Evolutionary conservation across 352 stramenopile species (phyloP), one percentile per base, ranked within the genome.

Genomic region (Phytophthora europaea): DNA sequence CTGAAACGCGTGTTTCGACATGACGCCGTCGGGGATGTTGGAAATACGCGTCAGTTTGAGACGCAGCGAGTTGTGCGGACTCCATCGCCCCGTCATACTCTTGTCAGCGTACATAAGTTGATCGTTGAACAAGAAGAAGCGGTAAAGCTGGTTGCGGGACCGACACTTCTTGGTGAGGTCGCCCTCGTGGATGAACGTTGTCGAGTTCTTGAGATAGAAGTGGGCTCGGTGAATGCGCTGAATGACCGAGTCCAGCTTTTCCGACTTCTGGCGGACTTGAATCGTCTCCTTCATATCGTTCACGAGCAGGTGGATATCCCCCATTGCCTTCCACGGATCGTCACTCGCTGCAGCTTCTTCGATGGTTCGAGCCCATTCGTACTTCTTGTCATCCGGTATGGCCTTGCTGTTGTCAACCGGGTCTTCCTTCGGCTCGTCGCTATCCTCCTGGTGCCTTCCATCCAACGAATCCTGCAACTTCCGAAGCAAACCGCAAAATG

Each of bases 121-220:
- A 54, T 97, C 89, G 61, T 95, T 95, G 76, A 96, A 97, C 16
- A 95, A 84, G 70, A 97, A 95, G 61, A 97, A 97, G 12, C 89
- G 89, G 64, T 97, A 97, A 15, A 83, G 76, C 36, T 93, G 86
- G 67, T 94, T 95, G 18, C 94, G 85, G 12, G 87, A 98, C 26
- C 97, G 85, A 53, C 94, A 98, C 48, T 93, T 94, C 82, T 99
- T 99, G 22, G 92, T 90, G 48, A 99, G 67, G 62, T 99, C 90
- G 13, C 97, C 98, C 80, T 99, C 95, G 57, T 88, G 85, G 12
- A 99, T 86, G 79, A 99, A 99, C 12, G 90, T 90, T n/a, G 95
- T 92, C 28, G 95, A 91, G 74, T 98, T 95, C 65, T 99, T 98
- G 31, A 99, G 78, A 58, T 99, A 90, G 66, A 92, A 94, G 45